Evolutionary conservation across 2,329 filamentous ascomycete genomes (phyloP).

Genomic region (Sphaerulina musiva): DNA sequence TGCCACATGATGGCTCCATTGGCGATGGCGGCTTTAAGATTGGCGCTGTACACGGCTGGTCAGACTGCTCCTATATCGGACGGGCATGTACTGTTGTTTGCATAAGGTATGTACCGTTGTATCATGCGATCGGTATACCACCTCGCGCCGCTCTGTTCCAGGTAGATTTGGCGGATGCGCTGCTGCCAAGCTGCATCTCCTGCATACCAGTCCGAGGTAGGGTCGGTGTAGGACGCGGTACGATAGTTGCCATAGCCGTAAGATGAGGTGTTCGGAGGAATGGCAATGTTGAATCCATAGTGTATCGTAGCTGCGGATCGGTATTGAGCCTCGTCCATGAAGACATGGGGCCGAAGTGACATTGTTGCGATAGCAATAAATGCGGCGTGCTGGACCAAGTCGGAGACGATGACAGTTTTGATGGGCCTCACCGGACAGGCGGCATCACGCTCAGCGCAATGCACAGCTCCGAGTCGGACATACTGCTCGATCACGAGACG

Average conservation of each 20-base stretch:
- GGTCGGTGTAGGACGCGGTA: background rate
- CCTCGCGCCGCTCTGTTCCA: background rate
- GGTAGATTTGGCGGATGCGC: slow-evolving; percentile 1
- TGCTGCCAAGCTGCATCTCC: background rate
- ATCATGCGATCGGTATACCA: background rate
- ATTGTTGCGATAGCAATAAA: background rate
- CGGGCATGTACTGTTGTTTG: background rate
- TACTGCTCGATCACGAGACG: background rate
- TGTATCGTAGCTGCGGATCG: slow-evolving; percentile 1
- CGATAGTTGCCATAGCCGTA: slow-evolving; percentile 5
- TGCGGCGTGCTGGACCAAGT: background rate
- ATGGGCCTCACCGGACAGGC: background rate
- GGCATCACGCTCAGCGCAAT: background rate
- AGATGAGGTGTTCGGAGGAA: background rate
- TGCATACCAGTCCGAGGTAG: background rate
- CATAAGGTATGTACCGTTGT: background rate
- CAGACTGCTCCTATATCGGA: background rate
- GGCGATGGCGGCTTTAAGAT: slow-evolving; percentile 23
- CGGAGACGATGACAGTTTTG: background rate
- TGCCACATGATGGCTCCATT: slow-evolving; percentile 27
- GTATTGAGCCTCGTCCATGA: background rate
- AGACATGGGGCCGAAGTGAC: background rate
- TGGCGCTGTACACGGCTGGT: slow-evolving; percentile 12
- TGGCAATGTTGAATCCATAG: background rate
- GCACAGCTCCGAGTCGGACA: background rate